phyloP scores from a whole-genome alignment of 1,139 yeast species.

The Geotrichum macrosporum region DNA sequence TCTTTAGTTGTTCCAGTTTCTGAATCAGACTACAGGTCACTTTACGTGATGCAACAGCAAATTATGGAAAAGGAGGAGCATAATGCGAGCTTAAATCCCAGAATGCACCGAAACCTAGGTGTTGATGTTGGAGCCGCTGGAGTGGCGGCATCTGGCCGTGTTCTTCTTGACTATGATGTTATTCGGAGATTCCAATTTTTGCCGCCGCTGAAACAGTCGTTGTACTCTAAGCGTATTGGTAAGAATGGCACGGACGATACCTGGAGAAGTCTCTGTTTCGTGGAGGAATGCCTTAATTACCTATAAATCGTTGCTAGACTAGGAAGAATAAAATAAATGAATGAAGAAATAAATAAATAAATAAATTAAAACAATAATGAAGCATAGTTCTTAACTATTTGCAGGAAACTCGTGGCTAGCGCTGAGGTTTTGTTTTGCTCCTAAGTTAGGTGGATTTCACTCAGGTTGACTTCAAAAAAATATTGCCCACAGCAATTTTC shows the following conservation, averaged over 20 bases:
- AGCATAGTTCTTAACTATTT: no score
- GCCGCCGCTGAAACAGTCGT: conserved; percentile 29
- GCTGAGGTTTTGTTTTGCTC: no score
- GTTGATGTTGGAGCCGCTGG: conserved; percentile 18
- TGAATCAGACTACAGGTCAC: conserved; percentile 71
- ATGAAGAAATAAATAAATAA: not conserved
- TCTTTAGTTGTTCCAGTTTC: conserved; percentile 69
- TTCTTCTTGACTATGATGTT: conserved; percentile 31
- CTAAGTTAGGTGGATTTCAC: no score
- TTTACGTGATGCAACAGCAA: conserved; percentile 85
- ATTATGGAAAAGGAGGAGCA: conserved; percentile 71
- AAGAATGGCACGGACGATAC: conserved; percentile 33
- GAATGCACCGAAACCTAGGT: conserved; percentile 34
- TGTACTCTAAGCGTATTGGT: conserved; percentile 37
- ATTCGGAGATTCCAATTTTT: conserved; percentile 29
- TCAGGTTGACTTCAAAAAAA: no score
- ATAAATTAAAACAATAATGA: no score
- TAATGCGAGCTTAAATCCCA: conserved; percentile 75
- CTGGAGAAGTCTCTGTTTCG: conserved; percentile 24
- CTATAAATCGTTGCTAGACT: conserved; percentile 1
- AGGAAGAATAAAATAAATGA: no score
- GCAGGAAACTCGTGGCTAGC: no score
- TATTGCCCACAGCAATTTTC: not conserved
- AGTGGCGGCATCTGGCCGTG: conserved; percentile 23
- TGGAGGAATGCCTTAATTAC: conserved; percentile 22